Evolutionary conservation across 768 basidiomycete genomes (phyloP).

Genomic region (Mycena crocata): DNA sequence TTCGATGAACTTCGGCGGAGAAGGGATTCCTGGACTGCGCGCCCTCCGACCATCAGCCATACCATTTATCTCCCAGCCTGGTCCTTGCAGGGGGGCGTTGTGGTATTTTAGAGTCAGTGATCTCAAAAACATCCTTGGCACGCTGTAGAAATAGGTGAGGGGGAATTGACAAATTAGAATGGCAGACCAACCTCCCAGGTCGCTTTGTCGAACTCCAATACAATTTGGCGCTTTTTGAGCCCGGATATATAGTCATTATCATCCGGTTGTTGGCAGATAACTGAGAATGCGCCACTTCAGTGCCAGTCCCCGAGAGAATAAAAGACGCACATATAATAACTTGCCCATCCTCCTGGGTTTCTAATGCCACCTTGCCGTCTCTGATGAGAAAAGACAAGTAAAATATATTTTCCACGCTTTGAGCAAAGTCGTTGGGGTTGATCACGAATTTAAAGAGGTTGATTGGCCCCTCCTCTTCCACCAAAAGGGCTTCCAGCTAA

Average conservation of each 20-base stretch:
- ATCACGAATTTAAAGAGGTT: conserved; percentile 91
- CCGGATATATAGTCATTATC: conserved; percentile 73
- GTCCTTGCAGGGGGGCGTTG: conserved; percentile 70
- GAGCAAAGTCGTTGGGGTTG: conserved; percentile 91
- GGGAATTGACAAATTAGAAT: neutral
- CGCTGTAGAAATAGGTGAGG: conserved; percentile 58
- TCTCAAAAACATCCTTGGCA: conserved; percentile 89
- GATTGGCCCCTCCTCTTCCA: conserved; percentile 56
- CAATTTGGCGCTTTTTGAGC: conserved; percentile 83
- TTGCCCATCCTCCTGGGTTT: conserved; percentile 74
- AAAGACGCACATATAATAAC: conserved; percentile 75
- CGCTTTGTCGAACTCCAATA: conserved; percentile 91
- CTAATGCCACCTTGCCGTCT: conserved; percentile 83
- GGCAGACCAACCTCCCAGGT: conserved; percentile 81
- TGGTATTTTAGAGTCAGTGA: conserved; percentile 81
- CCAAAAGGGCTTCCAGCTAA: conserved; percentile 74
- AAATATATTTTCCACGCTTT: conserved; percentile 97
- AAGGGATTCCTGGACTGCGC: too few relatives aligned
- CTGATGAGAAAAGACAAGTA: conserved; percentile 94
- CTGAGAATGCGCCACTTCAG: conserved; percentile 47
- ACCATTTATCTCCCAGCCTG: conserved; percentile 76
- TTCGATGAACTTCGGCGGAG: neutral
- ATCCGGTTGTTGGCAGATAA: conserved; percentile 70
- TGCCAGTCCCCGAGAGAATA: conserved; percentile 1
- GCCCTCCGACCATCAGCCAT: conserved; percentile 70